phyloP scores from a whole-genome alignment of 2,329 filamentous ascomycete species.

The Pseudogymnoascus sp. region DNA sequence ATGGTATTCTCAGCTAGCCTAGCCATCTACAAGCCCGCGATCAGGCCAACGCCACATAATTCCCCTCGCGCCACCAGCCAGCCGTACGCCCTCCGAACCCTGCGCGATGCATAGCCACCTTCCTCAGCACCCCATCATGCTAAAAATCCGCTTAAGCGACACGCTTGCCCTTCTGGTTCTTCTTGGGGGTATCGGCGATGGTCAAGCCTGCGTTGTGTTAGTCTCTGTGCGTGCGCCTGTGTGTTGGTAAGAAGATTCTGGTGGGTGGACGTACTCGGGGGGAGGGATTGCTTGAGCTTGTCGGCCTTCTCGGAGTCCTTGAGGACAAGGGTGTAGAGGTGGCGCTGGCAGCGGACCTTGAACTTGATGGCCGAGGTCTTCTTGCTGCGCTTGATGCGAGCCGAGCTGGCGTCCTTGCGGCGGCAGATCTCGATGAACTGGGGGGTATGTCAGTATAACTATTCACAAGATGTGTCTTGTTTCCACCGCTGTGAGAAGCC shows the following conservation, averaged over 20 bases:
- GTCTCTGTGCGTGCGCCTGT: constrained; percentile 31
- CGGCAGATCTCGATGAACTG: constrained; percentile 99
- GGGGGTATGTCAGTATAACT: constrained; percentile 13
- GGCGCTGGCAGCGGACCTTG: constrained; percentile 97
- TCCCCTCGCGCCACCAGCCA: constrained; percentile 8
- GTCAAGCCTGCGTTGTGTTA: constrained; percentile 42
- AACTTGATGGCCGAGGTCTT: constrained; percentile 94
- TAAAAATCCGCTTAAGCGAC: constrained; percentile 23
- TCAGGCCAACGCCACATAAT: constrained; percentile 6
- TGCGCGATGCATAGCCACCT: constrained; percentile 2
- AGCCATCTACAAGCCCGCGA: constrained; percentile 12
- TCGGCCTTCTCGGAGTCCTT: constrained; percentile 99
- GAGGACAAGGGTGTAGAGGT: constrained; percentile 96
- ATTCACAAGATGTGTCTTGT: neutral
- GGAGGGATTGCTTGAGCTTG: constrained; percentile 99
- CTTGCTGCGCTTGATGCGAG: constrained; percentile 94
- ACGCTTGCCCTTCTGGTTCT: constrained; percentile 45
- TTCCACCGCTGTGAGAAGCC: neutral
- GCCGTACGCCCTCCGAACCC: constrained; percentile 10
- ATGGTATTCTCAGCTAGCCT: constrained; percentile 13
- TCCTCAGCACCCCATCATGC: constrained; percentile 11
- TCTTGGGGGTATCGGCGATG: constrained; percentile 56
- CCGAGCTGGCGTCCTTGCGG: constrained; percentile 97
- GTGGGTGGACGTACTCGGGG: constrained; percentile 68
- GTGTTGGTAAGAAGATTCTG: constrained; percentile 26